Base-by-base conservation (phyloP, 2,329 filamentous ascomycete species). In the Pyricularia pennisetigena region DNA sequence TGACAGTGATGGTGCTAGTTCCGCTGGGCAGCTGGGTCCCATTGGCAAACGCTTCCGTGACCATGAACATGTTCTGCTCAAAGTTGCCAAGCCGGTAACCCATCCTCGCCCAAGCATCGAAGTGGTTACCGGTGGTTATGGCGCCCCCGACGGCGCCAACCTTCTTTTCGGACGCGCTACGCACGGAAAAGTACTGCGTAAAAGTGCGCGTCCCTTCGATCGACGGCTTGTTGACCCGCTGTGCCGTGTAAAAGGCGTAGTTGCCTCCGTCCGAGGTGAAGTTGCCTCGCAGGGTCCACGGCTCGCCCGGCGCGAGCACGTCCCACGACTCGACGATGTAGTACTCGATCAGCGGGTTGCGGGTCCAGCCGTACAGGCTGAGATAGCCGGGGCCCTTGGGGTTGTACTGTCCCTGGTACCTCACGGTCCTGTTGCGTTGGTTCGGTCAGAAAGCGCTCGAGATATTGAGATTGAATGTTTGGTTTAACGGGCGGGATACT, bases 301-400 rank as follows among this genome's bases (percentile, higher is more conserved):
- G 82, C 71, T 81, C 79, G 68, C 78, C 78, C 1, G 82, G 82
- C 63, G 82, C 79, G 73, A 85, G 82, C 61, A 79, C 79, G 69
- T 82, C 83, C 73, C 81, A 83, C 14, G 79, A 75, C 69, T 87
- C 85, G 71, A 86, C 79, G 69, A 87, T 82, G 77, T 87, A 87
- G 77, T 86, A 86, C 71, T 87, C 85, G 73, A 86, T 78, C n/a
- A 85, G 76, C 0, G 83, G 83, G 73, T 79, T 80, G 23, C 74
- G 77, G 1, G 82, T 84, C 84, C 85, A 88, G 64, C 85, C 85
- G 72, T 87, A 87, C n/a, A 87, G 75, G 16, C 84, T 76, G 20
- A 88, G 79, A 73, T 86, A 86, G 35, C 78, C 75, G 0, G 77
- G 76, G 1, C 78, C 78, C 1, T 73, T 78, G 62, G 79, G 77